Evolutionary conservation across 1,284 basidiomycete species (phyloP), one percentile per base, ranked within the genome.

Genomic region (Boletellus dicymbophilus): DNA sequence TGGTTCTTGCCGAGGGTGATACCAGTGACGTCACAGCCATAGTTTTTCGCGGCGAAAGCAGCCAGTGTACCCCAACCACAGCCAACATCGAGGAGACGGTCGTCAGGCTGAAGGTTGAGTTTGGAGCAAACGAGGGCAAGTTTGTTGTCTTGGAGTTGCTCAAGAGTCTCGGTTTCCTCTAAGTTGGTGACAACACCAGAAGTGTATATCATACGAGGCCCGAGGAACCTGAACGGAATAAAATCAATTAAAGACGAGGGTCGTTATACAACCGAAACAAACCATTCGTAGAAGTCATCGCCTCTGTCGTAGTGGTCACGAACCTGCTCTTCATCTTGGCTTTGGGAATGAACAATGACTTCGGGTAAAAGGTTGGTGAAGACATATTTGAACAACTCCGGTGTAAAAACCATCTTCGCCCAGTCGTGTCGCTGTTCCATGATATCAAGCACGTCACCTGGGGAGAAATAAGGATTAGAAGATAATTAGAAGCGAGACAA

Each of bases 141-240:
- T 72, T 99, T 99, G 82, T 99, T 99, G 74, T 99, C 96, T 77
- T 99, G 97, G 33, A 99, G 83, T 65, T 96, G 82, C 69, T 99
- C 97, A 49, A 99, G 83, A 15, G 93, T 88, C 72, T 98, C 92
- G 60, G 88, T 79, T 37, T 78, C 73, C 59, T 83, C 82, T 48
- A 90, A 74, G 69, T 92, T 87, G 26, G 79, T 76, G 55, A 98
- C 84, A 52, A 99, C 80, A 57, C 96, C 96, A 16, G 90, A 93
- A 8, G 96, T 99, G 74, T 99, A 99, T 66, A 99, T 85, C 94
- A 97, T 97, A 56, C 94, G 90, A 5, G 93, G 91, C 11, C 94
- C 94, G 46, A 97, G 81, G 84, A 96, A 97, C 89, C 85, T 87
- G 6, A 1, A 3, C 4, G 1, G 10, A 36, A 44, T 3, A 12